Conservation (phyloP, 2,329 filamentous ascomycete species). For the Penicillium digitatum region DNA sequence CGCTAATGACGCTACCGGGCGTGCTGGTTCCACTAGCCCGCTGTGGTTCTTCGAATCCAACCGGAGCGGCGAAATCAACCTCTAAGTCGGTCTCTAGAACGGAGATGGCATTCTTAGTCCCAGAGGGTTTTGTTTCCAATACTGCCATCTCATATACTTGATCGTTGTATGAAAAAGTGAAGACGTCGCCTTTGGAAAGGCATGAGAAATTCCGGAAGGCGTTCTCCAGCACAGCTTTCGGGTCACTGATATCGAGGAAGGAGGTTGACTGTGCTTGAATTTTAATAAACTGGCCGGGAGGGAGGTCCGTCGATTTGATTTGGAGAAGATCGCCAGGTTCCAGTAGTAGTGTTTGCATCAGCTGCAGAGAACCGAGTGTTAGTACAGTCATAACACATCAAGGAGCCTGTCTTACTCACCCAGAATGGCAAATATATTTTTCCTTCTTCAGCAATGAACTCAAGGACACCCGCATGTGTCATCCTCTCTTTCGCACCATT, state of each 20-base stretch:
- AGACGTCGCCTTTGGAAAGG: constrained; percentile 86
- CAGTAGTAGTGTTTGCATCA: constrained; percentile 87
- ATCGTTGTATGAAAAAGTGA: constrained; percentile 96
- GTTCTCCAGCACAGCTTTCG: constrained; percentile 93
- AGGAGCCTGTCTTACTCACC: constrained; percentile 50
- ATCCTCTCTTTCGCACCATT: constrained; percentile 77
- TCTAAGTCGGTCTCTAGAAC: constrained; percentile 95
- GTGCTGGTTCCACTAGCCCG: constrained; percentile 79
- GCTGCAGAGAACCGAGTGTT: constrained; percentile 47
- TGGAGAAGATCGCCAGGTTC: constrained; percentile 93
- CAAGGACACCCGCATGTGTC: constrained; percentile 90
- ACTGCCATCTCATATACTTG: constrained; percentile 90
- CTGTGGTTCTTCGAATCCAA: constrained; percentile 89
- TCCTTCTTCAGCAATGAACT: constrained; percentile 96
- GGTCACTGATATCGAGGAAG: constrained; percentile 95
- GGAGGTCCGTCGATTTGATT: constrained; percentile 89
- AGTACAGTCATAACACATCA: constrained; percentile 9
- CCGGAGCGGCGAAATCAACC: constrained; percentile 89
- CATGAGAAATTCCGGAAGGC: constrained; percentile 95
- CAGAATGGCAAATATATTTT: constrained; percentile 94
- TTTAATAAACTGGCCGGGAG: constrained; percentile 88
- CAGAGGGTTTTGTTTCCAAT: constrained; percentile 84
- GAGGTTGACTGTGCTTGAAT: constrained; percentile 88
- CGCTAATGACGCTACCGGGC: constrained; percentile 63
- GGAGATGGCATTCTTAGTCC: constrained; percentile 75